These are phyloP conservation scores for Discostella pseudostelligera DNA, from an alignment of 108 stramenopile genomes.

Conservation along the genomic window DNA sequence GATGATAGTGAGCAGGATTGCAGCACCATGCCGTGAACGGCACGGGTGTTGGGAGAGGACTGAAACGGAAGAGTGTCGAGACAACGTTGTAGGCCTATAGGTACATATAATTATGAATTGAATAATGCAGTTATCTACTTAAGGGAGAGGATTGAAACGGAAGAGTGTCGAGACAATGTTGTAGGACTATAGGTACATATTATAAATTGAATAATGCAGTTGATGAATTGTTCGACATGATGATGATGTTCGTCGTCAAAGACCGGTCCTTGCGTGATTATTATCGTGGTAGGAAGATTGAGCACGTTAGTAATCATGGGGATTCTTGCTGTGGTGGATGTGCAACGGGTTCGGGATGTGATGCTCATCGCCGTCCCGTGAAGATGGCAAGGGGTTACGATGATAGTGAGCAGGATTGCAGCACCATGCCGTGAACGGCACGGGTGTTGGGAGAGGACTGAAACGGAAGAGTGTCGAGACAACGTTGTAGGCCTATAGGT, in stretches of 20 bases:
- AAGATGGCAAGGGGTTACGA: slow-evolving; percentile 10
- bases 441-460: no score
- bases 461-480: no score
- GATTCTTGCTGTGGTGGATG: slow-evolving; percentile 29
- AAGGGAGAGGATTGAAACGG: no score
- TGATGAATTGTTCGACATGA: slow-evolving; percentile 41
- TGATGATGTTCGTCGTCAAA: slow-evolving; percentile 51
- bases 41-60: no score
- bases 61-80: no score
- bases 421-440: not conserved
- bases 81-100: no score
- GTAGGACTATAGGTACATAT: no score
- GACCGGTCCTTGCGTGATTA: slow-evolving; percentile 51
- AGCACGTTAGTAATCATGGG: slow-evolving; percentile 6
- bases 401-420: not conserved
- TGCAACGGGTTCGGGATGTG: slow-evolving; percentile 19
- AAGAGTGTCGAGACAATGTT: no score
- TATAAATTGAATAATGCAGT: no score
- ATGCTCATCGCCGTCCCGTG: slow-evolving; percentile 1
- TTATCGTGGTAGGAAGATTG: slow-evolving; percentile 33
- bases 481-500: no score
- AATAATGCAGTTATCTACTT: no score
- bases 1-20: not conserved
- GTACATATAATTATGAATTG: no score
- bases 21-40: not conserved